A percentile compares a stretch with the other conserved stretches of the same genome.
phyloP scores from a whole-genome alignment of 1,284 basidiomycete genomes.

The Retiboletus flavoniger region DNA sequence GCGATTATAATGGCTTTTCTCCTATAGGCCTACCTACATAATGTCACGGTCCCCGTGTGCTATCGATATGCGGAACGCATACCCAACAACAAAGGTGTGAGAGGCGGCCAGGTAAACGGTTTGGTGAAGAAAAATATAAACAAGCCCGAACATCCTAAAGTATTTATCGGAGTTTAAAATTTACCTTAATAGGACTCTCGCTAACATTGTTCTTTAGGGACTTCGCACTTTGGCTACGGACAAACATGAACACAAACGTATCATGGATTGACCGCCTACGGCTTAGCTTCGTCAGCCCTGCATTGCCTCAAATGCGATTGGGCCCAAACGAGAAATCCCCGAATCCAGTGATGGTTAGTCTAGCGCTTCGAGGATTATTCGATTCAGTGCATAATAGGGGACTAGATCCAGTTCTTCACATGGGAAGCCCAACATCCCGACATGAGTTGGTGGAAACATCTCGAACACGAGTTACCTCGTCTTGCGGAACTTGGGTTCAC shows the following conservation, averaged over 20 bases:
- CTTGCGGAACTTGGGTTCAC: slow-evolving; percentile 82
- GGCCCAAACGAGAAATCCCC: slow-evolving; percentile 44
- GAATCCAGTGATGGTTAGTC: slow-evolving; percentile 66
- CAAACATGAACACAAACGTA: slow-evolving; percentile 14
- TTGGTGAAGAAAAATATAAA: slow-evolving; percentile 13
- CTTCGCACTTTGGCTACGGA: background rate
- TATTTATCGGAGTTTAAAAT: slow-evolving; percentile 27
- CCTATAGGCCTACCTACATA: slow-evolving; percentile 51
- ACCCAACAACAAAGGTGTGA: slow-evolving; percentile 48
- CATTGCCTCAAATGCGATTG: slow-evolving; percentile 57
- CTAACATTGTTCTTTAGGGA: no score
- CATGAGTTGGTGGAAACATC: slow-evolving; percentile 83
- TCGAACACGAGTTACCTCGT: slow-evolving; percentile 66
- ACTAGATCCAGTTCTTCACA: slow-evolving; percentile 79
- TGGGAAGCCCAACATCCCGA: slow-evolving; percentile 64
- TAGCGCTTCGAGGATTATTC: background rate
- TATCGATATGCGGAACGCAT: slow-evolving; percentile 58
- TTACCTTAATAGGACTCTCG: background rate
- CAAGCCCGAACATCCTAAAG: slow-evolving; percentile 4
- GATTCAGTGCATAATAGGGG: slow-evolving; percentile 2
- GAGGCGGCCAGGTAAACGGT: slow-evolving; percentile 42
- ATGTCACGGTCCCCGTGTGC: slow-evolving; percentile 41
- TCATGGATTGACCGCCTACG: slow-evolving; percentile 29
- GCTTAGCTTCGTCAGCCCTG: slow-evolving; percentile 34
- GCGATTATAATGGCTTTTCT: slow-evolving; percentile 72